These are phyloP conservation scores for Lodderomyces orthopsilosis DNA, from an alignment of 1,139 yeast genomes.

Conservation along the genomic window DNA sequence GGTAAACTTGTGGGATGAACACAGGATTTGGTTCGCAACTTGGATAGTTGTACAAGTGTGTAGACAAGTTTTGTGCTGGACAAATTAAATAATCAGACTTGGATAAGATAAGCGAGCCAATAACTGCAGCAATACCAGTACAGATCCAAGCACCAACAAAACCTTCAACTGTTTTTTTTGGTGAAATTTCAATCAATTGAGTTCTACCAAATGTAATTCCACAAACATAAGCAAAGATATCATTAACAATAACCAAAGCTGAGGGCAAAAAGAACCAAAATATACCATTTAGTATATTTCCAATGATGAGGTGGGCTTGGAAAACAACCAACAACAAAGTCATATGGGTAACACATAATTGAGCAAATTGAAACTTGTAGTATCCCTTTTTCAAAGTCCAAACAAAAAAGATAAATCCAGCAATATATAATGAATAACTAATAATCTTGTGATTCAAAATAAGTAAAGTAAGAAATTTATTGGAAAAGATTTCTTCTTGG, in stretches of 20 bases:
- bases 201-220: slow-evolving; percentile 96
- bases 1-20: slow-evolving; percentile 74
- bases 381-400: slow-evolving; percentile 86
- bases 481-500: slow-evolving; percentile 42
- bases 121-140: slow-evolving; percentile 72
- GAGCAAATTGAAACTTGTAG: slow-evolving; percentile 89
- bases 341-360: slow-evolving; percentile 93
- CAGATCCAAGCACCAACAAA: slow-evolving; percentile 97
- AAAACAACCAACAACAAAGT: slow-evolving; percentile 84
- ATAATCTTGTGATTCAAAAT: slow-evolving; percentile 79
- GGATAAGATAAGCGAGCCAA: slow-evolving; percentile 62
- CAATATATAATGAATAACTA: slow-evolving; percentile 77
- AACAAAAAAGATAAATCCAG: slow-evolving; percentile 89
- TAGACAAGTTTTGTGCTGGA: slow-evolving; percentile 70
- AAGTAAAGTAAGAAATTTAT: slow-evolving; percentile 38
- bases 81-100: slow-evolving; percentile 78
- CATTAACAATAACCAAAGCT: slow-evolving; percentile 88
- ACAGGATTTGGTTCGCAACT: slow-evolving; percentile 86
- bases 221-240: slow-evolving; percentile 93
- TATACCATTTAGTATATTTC: slow-evolving; percentile 84
- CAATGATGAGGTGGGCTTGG: slow-evolving; percentile 91
- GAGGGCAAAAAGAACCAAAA: slow-evolving; percentile 95
- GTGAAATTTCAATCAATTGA: slow-evolving; percentile 88
- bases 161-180: slow-evolving; percentile 97
- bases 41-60: slow-evolving; percentile 46